Conservation (phyloP, 2,329 filamentous ascomycete genomes). For the Trichoderma arundinaceum region DNA sequence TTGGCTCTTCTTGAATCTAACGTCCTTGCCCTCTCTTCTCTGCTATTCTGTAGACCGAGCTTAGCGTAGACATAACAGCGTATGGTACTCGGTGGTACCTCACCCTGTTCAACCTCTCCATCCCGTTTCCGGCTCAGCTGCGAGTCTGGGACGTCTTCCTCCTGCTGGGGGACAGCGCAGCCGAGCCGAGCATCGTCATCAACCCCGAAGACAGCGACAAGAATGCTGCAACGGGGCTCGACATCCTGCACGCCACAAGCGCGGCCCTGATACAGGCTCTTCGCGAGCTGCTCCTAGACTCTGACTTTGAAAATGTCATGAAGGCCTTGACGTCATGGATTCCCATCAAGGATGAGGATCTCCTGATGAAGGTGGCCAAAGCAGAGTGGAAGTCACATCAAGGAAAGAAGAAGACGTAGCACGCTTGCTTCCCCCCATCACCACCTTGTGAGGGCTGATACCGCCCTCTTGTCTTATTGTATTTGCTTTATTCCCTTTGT, state of each 20-base stretch:
- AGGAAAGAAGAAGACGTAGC: slow-evolving; percentile 52
- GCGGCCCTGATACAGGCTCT: slow-evolving; percentile 91
- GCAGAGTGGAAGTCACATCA: slow-evolving; percentile 79
- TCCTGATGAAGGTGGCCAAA: slow-evolving; percentile 87
- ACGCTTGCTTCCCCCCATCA: slow-evolving; percentile 40
- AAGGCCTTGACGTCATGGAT: slow-evolving; percentile 94
- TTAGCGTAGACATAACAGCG: slow-evolving; percentile 84
- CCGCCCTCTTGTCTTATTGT: slow-evolving; percentile 2
- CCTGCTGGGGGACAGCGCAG: slow-evolving; percentile 67
- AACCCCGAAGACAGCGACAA: slow-evolving; percentile 34
- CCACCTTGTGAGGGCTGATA: slow-evolving; percentile 34
- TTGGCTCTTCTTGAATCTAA: not conserved
- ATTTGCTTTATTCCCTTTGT: not conserved
- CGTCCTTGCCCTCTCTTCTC: not conserved
- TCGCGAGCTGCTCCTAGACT: slow-evolving; percentile 84
- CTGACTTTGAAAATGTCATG: slow-evolving; percentile 98
- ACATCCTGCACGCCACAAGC: slow-evolving; percentile 87
- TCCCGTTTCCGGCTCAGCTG: slow-evolving; percentile 91
- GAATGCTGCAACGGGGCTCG: slow-evolving; percentile 61
- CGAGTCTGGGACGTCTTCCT: slow-evolving; percentile 98
- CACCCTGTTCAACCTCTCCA: slow-evolving; percentile 95
- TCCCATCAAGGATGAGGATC: slow-evolving; percentile 89
- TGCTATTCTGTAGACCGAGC: slow-evolving; percentile 61
- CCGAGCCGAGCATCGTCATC: slow-evolving; percentile 9
- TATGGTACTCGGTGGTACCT: slow-evolving; percentile 98